Conservation (phyloP, 129 eudicot species). For the Helianthus tuberosus region DNA sequence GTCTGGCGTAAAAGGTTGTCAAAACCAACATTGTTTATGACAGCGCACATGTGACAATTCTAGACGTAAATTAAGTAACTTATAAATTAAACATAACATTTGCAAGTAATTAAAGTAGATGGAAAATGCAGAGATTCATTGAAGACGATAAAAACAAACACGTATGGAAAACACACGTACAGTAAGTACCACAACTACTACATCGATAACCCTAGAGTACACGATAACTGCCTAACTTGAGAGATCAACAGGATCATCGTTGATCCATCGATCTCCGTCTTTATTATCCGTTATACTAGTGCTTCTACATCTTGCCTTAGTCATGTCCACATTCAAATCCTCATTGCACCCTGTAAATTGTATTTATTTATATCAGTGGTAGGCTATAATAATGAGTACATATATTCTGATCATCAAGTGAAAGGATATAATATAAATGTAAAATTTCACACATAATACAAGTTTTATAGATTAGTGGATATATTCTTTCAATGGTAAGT, state of each 20-base stretch:
- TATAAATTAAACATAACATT: neutral
- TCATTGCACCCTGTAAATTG: conserved; percentile 35
- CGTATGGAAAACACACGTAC: neutral
- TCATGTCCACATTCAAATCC: conserved; percentile 9
- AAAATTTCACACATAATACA: too few relatives aligned
- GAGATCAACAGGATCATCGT: neutral
- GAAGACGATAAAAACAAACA: neutral
- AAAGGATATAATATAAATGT: neutral
- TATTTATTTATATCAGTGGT: neutral
- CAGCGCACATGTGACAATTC: too few relatives aligned
- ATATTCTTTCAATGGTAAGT: too few relatives aligned
- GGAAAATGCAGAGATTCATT: neutral
- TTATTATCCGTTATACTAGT: conserved; percentile 8
- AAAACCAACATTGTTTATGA: too few relatives aligned
- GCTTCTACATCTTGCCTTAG: conserved; percentile 14
- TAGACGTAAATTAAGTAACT: too few relatives aligned
- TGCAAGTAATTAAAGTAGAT: neutral
- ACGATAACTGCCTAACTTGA: neutral
- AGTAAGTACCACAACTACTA: neutral
- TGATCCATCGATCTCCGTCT: neutral
- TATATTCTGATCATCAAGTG: neutral
- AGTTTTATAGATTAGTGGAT: too few relatives aligned
- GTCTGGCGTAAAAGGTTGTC: too few relatives aligned
- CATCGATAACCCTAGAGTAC: neutral
- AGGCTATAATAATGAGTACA: too few relatives aligned